These are phyloP conservation scores for Trematosphaeria pertusa DNA, from an alignment of 2,329 filamentous ascomycete genomes.

Conservation along the genomic window DNA sequence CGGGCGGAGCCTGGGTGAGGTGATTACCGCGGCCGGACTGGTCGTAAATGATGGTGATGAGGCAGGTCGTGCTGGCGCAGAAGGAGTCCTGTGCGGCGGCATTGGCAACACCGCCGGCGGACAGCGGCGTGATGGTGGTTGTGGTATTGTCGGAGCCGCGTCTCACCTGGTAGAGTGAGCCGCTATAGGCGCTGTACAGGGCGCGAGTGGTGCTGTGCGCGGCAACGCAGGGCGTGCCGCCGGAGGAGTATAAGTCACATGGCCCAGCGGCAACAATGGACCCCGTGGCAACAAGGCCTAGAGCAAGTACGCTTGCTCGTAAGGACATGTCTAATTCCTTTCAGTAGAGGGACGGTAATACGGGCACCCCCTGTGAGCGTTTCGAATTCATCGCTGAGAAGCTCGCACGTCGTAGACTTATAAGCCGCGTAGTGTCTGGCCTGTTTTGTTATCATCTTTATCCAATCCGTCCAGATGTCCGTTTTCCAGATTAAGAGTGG, in stretches of 20 bases:
- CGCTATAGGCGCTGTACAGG: slow-evolving; percentile 62
- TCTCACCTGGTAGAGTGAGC: slow-evolving; percentile 66
- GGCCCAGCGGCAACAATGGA: slow-evolving; percentile 60
- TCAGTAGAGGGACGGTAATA: no score
- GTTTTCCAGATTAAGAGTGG: no score
- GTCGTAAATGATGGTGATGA: slow-evolving; percentile 71
- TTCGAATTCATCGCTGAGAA: no score
- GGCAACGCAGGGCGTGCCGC: slow-evolving; percentile 68
- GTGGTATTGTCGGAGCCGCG: slow-evolving; percentile 62
- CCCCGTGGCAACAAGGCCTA: slow-evolving; percentile 18
- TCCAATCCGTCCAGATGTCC: no score
- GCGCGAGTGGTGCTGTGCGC: slow-evolving; percentile 71
- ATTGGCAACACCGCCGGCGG: slow-evolving; percentile 68
- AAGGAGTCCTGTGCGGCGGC: slow-evolving; percentile 67
- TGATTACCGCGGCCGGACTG: slow-evolving; percentile 69
- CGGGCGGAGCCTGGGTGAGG: slow-evolving; percentile 67
- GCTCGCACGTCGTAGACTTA: no score
- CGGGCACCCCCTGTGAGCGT: no score
- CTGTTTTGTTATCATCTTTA: no score
- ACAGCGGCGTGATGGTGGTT: slow-evolving; percentile 57
- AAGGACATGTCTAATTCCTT: slow-evolving; percentile 14
- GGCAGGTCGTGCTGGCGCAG: slow-evolving; percentile 66
- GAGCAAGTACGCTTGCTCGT: slow-evolving; percentile 14
- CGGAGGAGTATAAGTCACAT: slow-evolving; percentile 67
- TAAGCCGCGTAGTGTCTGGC: no score